Evolutionary conservation across 768 basidiomycete species (phyloP), one percentile per base, ranked within the genome.

Genomic region (Mycena indigotica): DNA sequence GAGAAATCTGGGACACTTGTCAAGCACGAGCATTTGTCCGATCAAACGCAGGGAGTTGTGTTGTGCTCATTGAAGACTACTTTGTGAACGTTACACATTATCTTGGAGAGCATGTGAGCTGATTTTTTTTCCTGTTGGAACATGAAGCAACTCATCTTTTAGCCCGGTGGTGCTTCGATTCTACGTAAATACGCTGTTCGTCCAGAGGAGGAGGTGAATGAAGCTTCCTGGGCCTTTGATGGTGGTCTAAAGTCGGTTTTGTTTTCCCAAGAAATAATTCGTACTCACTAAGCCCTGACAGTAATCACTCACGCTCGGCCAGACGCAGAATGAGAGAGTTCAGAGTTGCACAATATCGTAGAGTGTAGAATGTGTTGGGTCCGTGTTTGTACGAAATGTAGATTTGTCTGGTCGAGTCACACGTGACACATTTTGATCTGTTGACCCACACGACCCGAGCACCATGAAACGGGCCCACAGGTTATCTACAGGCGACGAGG

Each of bases 261-360:
- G 0, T 23, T 3, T 19, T 0, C 17, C 17, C n/a, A n/a, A n/a
- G n/a, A n/a, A n/a, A n/a, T n/a, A n/a, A n/a, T n/a, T n/a, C n/a
- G n/a, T n/a, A n/a, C n/a, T n/a, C n/a, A n/a, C n/a, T n/a, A n/a
- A n/a, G n/a, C n/a, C n/a, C n/a, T n/a, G n/a, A n/a, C n/a, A n/a
- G n/a, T n/a, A n/a, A n/a, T n/a, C 89, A 91, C 64, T 85, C 86
- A 15, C 75, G 80, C n/a, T 79, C 80, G 3, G 85, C 85, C 15
- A 75, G 70, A 60, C 73, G 71, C 62, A 72, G 77, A 41, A 76
- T 86, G 78, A 61, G 64, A n/a, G 73, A 80, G 46, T 65, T 85
- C 35, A 71, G 79, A 51, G 63, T 86, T 12, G 85, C 84, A 19
- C 50, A 60, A 55, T 49, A 41, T 26, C 1, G 30, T 29, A 50